These are phyloP conservation scores for Wickerhamomyces sydowiorum DNA, from an alignment of 805 yeast genomes.

Conservation along the genomic window DNA sequence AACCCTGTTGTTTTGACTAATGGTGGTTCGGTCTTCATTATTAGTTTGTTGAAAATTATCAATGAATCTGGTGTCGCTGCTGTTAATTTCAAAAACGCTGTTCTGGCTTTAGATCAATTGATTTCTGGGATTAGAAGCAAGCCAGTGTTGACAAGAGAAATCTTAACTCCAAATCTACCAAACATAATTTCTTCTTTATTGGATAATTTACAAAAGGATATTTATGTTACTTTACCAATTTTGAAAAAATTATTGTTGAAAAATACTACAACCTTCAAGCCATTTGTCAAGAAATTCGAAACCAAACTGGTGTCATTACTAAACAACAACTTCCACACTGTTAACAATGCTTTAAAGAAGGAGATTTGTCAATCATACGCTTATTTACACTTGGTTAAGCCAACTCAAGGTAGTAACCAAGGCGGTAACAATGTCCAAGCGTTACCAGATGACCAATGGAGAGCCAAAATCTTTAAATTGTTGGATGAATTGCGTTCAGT, in stretches of 20 bases:
- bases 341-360: conserved; percentile 33
- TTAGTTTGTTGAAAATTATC: conserved; percentile 29
- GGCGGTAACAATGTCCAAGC: conserved; percentile 26
- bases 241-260: conserved; percentile 39
- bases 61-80: conserved; percentile 21
- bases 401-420: conserved; percentile 36
- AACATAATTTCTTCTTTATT: conserved; percentile 50
- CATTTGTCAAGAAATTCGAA: conserved; percentile 62
- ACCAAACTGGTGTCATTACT: conserved; percentile 34
- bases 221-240: conserved; percentile 29
- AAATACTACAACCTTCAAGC: conserved; percentile 79
- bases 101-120: conserved; percentile 23
- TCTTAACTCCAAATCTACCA: conserved; percentile 73
- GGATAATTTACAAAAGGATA: conserved; percentile 33
- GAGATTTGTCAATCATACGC: conserved; percentile 47
- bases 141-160: conserved; percentile 78
- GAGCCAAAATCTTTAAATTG: conserved; percentile 39
- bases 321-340: conserved; percentile 29
- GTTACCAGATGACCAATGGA: conserved; percentile 39
- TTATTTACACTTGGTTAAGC: conserved; percentile 48
- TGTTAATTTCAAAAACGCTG: conserved; percentile 26
- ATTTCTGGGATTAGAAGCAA: conserved; percentile 59
- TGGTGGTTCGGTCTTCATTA: conserved; percentile 33
- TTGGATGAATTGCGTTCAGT: conserved; percentile 51
- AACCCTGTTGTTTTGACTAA: conserved; percentile 24